Base-by-base conservation (phyloP, 2,329 filamentous ascomycete genomes). In the Talaromyces sp. region DNA sequence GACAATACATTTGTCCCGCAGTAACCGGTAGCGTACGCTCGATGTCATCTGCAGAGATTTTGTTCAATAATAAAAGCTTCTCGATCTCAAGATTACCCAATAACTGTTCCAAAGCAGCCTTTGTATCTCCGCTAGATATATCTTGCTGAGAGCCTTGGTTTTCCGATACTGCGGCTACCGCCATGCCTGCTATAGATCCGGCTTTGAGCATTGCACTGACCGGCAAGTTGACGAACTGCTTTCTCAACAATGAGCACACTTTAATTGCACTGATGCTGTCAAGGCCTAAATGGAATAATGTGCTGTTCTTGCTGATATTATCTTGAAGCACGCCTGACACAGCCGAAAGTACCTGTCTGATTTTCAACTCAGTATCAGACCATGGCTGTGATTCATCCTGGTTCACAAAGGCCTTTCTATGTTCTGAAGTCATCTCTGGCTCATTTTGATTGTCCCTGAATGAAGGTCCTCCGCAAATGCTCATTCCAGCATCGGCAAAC, bases 181-280 rank as follows among this genome's bases (percentile, higher is more conserved):
- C 85, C 82, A 96, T 92, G 1, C 87, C 83, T 1, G 77, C 72
- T 24, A 96, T 82, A 0, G 87, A 92, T 3, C 83, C 81, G 1
- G 88, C 86, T 66, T 81, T 85, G 2, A 96, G 78, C 71, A 97
- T 86, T 45, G 91, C 86, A 48, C 90, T 88, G 3, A 94, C 90
- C 39, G 84, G 83, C 0, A 96, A 75, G 13, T 79, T 76, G 8
- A 97, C 76, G 0, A 82, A 85, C 48, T 82, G 77, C 57, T 71
- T 90, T 48, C 86, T 87, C 3, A 97, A 79, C 8, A 93, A 80
- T 0, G 89, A 85, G 9, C 88, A 87, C 3, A 93, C 87, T 72
- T 95, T 96, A 79, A 97, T 95, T 1, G 92, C 90, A 68, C 89
- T 94, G 75, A 97, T 96, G 0, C 93, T 97, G 74, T 97, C 93